Base-by-base conservation (phyloP, 78 protist species). In the Cavenderia fasciculata region DNA sequence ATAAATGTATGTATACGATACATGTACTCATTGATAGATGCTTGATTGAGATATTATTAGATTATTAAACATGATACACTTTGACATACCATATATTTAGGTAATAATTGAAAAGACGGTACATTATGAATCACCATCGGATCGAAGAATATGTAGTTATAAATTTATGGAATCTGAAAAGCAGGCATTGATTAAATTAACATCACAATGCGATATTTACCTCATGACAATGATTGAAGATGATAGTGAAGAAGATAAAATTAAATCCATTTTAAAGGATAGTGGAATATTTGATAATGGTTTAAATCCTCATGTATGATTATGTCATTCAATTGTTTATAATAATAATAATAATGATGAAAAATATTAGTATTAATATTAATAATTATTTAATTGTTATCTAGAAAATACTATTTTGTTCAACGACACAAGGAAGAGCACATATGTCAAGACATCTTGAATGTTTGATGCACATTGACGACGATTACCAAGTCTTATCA, bases 351-450 rank as follows among this genome's bases (percentile, higher is more conserved):
- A n/a, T n/a, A n/a, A n/a, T n/a, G n/a, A n/a, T n/a, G n/a, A n/a
- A n/a, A n/a, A n/a, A n/a, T n/a, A n/a, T n/a, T n/a, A n/a, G n/a
- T n/a, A n/a, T n/a, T n/a, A n/a, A n/a, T n/a, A n/a, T n/a, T n/a
- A n/a, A n/a, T n/a, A n/a, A n/a, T n/a, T n/a, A n/a, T n/a, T n/a
- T n/a, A n/a, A n/a, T n/a, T n/a, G n/a, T n/a, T n/a, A n/a, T 65
- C 4, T 71, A 71, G 78, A 71, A 71, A 71, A 33, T 71, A 52
- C 33, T 82, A 31, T 82, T 68, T 68, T 82, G 90, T 68, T 65
- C 90, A 29, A 82, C 90, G 11, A 40, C 90, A n/a, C 90, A 82
- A 56, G 90, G 90, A 14, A 82, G 73, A 68, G 90, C 59, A 25
- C 90, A 82, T 44, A 82, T 82, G 3, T 34, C 78, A 51, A 46